Conservation (phyloP, 805 yeast genomes). For the Starmerella khaoyaiensis region DNA sequence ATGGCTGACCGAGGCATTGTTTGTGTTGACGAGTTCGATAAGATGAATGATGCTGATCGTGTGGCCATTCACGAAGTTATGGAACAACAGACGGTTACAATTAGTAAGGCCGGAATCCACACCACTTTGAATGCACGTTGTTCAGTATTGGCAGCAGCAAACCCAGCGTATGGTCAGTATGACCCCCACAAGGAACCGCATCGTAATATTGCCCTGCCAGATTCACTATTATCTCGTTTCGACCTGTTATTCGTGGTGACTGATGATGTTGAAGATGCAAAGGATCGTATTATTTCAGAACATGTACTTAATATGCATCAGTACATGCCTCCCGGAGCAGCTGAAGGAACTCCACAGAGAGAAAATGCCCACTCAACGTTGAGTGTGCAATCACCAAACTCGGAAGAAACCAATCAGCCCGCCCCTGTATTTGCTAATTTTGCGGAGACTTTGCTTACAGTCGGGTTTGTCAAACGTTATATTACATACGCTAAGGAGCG, state of each 20-base stretch:
- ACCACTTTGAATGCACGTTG: slow-evolving; percentile 93
- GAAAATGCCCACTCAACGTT: slow-evolving; percentile 58
- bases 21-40: slow-evolving; percentile 97
- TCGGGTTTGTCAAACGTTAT: slow-evolving; percentile 81
- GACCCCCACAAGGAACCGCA: slow-evolving; percentile 94
- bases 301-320: slow-evolving; percentile 92
- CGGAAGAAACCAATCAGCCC: slow-evolving; percentile 15
- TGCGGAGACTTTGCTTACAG: slow-evolving; percentile 44
- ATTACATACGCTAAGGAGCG: slow-evolving; percentile 88
- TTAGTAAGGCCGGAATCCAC: slow-evolving; percentile 96
- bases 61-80: slow-evolving; percentile 98
- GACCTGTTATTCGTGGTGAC: slow-evolving; percentile 91
- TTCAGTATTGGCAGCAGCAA: slow-evolving; percentile 94
- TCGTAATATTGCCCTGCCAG: slow-evolving; percentile 91
- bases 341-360: slow-evolving; percentile 87
- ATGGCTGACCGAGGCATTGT: slow-evolving; percentile 94
- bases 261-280: slow-evolving; percentile 76
- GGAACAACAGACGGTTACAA: slow-evolving; percentile 98
- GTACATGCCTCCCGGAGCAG: slow-evolving; percentile 70
- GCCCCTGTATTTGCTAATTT: slow-evolving; percentile 40
- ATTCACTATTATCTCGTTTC: slow-evolving; percentile 89
- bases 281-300: slow-evolving; percentile 80
- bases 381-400: slow-evolving; percentile 61
- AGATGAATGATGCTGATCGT: slow-evolving; percentile 92
- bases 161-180: slow-evolving; percentile 93